Percentiles rank a stretch among this genome's conserved stretches.
phyloP scores from a whole-genome alignment of 2,329 filamentous ascomycete genomes.

The Leptographium wingfieldii region DNA sequence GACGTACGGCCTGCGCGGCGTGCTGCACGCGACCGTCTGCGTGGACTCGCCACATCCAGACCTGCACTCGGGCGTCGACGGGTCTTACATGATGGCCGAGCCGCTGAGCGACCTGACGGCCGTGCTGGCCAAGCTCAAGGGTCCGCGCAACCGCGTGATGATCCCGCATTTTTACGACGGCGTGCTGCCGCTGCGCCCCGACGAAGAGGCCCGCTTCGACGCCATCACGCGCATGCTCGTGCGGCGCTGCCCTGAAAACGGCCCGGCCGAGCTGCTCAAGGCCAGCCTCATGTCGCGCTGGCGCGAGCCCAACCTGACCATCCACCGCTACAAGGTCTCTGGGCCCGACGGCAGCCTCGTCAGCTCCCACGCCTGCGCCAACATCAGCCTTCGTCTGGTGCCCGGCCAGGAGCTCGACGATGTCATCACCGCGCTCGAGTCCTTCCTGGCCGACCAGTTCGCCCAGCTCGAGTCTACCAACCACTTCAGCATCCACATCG shows the following conservation, averaged over 20 bases:
- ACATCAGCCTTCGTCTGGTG: constrained; percentile 81
- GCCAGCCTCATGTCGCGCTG: constrained; percentile 82
- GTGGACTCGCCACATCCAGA: constrained; percentile 80
- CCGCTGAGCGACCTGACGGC: constrained; percentile 83
- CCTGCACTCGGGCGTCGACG: constrained; percentile 92
- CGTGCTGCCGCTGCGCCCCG: constrained; percentile 59
- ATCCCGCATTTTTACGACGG: constrained; percentile 84
- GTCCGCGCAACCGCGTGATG: constrained; percentile 64
- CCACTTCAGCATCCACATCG: constrained; percentile 65
- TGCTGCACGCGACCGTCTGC: constrained; percentile 83
- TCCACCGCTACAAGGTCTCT: constrained; percentile 86
- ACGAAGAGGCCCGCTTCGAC: constrained; percentile 70
- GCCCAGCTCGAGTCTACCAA: constrained; percentile 67
- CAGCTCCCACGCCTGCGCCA: constrained; percentile 75
- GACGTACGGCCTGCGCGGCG: constrained; percentile 86
- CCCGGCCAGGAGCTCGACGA: constrained; percentile 79
- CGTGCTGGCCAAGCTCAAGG: constrained; percentile 71
- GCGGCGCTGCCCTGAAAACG: constrained; percentile 33
- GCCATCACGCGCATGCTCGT: constrained; percentile 72
- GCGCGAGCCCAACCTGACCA: constrained; percentile 88
- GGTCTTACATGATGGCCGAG: constrained; percentile 79
- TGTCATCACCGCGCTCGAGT: constrained; percentile 55
- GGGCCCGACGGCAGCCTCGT: constrained; percentile 88
- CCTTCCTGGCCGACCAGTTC: constrained; percentile 62
- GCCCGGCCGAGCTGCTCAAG: constrained; percentile 57